Conservation (phyloP, 1,284 basidiomycete genomes). For the Cyathus pygmaeus region DNA sequence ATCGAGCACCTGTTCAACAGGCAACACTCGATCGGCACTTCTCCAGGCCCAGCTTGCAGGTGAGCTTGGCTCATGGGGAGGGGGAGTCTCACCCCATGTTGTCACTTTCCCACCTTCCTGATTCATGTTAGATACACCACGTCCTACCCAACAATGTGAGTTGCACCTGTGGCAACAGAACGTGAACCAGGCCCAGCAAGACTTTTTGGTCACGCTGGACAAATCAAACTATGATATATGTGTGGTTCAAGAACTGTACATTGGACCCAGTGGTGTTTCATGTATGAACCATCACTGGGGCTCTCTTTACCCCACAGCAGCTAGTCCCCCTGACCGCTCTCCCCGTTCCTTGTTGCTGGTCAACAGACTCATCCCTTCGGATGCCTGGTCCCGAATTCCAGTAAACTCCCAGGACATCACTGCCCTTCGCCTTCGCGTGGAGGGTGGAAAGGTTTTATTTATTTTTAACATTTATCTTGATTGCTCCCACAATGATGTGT, state of each 20-base stretch:
- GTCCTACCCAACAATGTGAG: not conserved
- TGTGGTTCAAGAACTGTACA: not conserved
- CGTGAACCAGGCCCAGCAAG: not conserved
- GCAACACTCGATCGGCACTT: too few species aligned
- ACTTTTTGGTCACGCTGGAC: too few species aligned
- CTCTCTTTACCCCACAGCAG: not conserved
- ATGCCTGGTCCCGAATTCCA: slow-evolving; percentile 28
- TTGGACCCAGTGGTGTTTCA: not conserved
- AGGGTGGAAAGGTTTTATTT: slow-evolving; percentile 11
- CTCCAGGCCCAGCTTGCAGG: too few species aligned
- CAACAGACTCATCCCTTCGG: slow-evolving; percentile 30
- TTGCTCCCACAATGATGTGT: slow-evolving; percentile 14
- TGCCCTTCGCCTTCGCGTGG: slow-evolving; percentile 23
- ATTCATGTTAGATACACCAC: not conserved
- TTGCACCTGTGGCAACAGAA: slow-evolving; percentile 9
- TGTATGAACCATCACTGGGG: not conserved
- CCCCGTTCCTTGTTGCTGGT: slow-evolving; percentile 35
- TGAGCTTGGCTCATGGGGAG: too few species aligned
- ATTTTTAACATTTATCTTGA: slow-evolving; percentile 52
- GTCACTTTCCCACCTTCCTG: too few species aligned
- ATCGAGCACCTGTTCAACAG: too few species aligned
- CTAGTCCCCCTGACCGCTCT: not conserved
- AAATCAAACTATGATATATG: not conserved
- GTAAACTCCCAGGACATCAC: slow-evolving; percentile 37
- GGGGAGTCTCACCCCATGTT: too few species aligned